Conservation (phyloP, 208 protist species). For the Leishmania aethiopica region DNA sequence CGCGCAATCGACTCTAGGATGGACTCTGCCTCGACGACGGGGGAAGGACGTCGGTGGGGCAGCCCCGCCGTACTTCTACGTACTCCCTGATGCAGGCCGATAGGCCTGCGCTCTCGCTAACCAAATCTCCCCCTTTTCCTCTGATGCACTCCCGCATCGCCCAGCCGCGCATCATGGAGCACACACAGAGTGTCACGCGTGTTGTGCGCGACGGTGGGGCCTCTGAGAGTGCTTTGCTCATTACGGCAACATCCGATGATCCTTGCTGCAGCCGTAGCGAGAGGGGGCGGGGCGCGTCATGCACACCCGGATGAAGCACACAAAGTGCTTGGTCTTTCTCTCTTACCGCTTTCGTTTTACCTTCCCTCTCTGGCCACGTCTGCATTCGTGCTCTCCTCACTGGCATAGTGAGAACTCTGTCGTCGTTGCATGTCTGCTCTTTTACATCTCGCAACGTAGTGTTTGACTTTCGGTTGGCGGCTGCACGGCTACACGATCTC, state of each 20-base stretch:
- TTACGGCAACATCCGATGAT: neutral
- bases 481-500: neutral
- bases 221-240: neutral
- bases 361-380: neutral
- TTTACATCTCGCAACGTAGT: neutral
- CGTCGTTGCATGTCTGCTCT: neutral
- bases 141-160: neutral
- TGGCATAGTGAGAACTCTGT: neutral
- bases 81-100: neutral
- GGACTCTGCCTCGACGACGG: neutral
- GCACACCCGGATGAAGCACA: neutral
- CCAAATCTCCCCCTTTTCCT: neutral
- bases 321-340: neutral
- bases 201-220: neutral
- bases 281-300: neutral
- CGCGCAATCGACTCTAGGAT: neutral
- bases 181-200: neutral
- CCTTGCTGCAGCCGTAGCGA: neutral
- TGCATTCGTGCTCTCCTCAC: neutral
- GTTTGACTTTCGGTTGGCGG: neutral
- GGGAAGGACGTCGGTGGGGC: neutral
- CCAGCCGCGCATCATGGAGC: neutral
- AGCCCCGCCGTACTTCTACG: neutral
- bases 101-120: neutral
- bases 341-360: neutral